Evolutionary conservation across 1,139 yeast species (phyloP).

Genomic region (Saccharomycopsis phalli): DNA sequence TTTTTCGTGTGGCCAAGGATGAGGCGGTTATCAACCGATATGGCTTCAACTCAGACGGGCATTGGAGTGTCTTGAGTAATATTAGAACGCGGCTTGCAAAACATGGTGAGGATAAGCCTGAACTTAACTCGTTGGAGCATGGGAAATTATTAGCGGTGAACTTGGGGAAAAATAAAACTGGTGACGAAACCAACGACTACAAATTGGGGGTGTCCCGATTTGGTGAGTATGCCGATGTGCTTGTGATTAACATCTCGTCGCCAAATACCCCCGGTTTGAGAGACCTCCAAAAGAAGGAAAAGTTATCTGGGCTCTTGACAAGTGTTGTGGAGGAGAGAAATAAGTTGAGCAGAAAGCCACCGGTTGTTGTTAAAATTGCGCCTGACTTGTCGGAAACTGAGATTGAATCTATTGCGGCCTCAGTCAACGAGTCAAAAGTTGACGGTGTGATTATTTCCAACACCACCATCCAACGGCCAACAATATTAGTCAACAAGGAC

Average conservation of each 20-base stretch:
- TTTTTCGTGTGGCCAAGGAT: conserved; percentile 77
- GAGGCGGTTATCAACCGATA: conserved; percentile 89
- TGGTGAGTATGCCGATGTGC: conserved; percentile 79
- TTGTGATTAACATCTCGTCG: conserved; percentile 87
- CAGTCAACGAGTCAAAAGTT: conserved; percentile 67
- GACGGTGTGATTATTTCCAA: conserved; percentile 92
- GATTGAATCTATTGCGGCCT: conserved; percentile 71
- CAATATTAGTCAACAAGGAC: conserved; percentile 40
- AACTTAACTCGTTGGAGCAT: conserved; percentile 47
- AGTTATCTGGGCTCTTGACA: conserved; percentile 55
- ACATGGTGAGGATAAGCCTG: conserved; percentile 24
- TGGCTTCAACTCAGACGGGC: conserved; percentile 92
- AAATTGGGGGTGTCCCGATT: conserved; percentile 73
- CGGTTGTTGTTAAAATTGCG: conserved; percentile 82
- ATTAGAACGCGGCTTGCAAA: conserved; percentile 52
- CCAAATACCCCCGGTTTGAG: conserved; percentile 96
- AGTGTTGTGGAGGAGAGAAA: conserved; percentile 59
- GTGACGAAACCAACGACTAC: conserved; percentile 84
- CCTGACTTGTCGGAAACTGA: conserved; percentile 85
- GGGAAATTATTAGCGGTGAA: conserved; percentile 72
- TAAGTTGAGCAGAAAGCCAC: conserved; percentile 41
- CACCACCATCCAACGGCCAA: conserved; percentile 81
- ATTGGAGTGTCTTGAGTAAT: conserved; percentile 58
- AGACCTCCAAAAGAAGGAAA: conserved; percentile 70
- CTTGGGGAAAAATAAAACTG: conserved; percentile 84